Conservation (phyloP, 306 rosid species). For the Canavalia ensiformis region DNA sequence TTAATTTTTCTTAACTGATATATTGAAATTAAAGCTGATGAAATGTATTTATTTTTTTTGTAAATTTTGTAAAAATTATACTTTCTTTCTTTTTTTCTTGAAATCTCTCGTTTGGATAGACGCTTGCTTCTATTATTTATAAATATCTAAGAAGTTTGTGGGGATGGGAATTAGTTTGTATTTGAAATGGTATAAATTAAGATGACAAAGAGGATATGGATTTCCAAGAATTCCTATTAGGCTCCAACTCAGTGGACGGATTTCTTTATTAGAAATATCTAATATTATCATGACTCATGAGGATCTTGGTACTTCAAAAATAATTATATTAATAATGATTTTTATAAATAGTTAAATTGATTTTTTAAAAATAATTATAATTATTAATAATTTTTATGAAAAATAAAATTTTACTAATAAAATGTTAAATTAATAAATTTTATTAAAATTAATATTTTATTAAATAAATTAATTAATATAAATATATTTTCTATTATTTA, state of each 20-base stretch:
- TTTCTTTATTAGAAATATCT: background rate
- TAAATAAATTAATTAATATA: no score
- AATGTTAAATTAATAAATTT: no score
- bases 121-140: background rate
- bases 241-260: background rate
- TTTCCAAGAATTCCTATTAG: conserved; percentile 2
- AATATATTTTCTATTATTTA: no score
- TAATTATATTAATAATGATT: no score
- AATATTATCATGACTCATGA: background rate
- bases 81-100: background rate
- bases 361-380: no score
- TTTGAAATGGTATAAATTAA: conserved; percentile 29
- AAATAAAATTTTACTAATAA: no score
- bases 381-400: no score
- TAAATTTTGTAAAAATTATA: conserved; percentile 11
- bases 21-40: conserved; percentile 5
- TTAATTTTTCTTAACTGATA: background rate
- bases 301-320: no score
- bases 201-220: background rate
- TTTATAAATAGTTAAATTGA: no score
- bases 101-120: no score
- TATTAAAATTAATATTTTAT: no score
- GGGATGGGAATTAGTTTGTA: conserved; percentile 25
- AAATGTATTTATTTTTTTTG: conserved; percentile 17
- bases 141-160: background rate